phyloP scores from a whole-genome alignment of 352 stramenopile genomes.

The Pseudoperonospora humuli region DNA sequence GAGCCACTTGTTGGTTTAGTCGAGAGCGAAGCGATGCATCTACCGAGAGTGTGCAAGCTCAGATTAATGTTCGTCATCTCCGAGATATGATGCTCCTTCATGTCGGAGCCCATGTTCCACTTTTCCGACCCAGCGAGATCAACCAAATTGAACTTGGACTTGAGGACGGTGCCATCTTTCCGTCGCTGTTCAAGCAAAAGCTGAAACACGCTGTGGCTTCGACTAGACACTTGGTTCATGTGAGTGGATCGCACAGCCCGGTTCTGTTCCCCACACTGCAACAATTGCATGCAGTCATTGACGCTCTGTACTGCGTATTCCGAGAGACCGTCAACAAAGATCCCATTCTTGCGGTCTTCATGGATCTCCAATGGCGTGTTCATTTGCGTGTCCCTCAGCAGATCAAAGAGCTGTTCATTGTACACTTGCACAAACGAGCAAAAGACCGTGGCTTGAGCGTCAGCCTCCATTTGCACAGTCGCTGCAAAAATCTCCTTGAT shows the following conservation, averaged over 20 bases:
- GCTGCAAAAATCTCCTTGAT: slow-evolving; percentile 84
- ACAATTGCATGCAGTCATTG: slow-evolving; percentile 76
- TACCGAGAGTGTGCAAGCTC: slow-evolving; percentile 86
- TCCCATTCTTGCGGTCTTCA: slow-evolving; percentile 74
- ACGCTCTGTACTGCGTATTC: slow-evolving; percentile 85
- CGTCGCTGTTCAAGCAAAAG: slow-evolving; percentile 72
- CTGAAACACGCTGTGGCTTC: slow-evolving; percentile 88
- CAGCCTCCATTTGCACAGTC: slow-evolving; percentile 49
- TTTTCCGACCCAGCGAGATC: slow-evolving; percentile 92
- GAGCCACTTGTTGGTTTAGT: slow-evolving; percentile 24
- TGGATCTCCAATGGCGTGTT: slow-evolving; percentile 71
- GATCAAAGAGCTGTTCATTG: slow-evolving; percentile 89
- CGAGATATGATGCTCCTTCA: slow-evolving; percentile 80
- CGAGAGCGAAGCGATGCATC: slow-evolving; percentile 80
- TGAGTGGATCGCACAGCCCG: slow-evolving; percentile 86
- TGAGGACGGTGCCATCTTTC: slow-evolving; percentile 62
- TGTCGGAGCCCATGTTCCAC: slow-evolving; percentile 82
- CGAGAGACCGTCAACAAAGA: slow-evolving; percentile 88
- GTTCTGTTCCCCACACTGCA: slow-evolving; percentile 80
- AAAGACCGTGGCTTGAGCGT: slow-evolving; percentile 43
- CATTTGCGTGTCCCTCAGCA: slow-evolving; percentile 80
- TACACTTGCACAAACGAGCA: slow-evolving; percentile 89
- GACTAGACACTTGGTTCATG: slow-evolving; percentile 88
- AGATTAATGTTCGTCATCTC: slow-evolving; percentile 95
- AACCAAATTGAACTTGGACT: slow-evolving; percentile 93